These are phyloP conservation scores for Penicillium salamii DNA, from an alignment of 495 filamentous ascomycete species.

Conservation along the genomic window DNA sequence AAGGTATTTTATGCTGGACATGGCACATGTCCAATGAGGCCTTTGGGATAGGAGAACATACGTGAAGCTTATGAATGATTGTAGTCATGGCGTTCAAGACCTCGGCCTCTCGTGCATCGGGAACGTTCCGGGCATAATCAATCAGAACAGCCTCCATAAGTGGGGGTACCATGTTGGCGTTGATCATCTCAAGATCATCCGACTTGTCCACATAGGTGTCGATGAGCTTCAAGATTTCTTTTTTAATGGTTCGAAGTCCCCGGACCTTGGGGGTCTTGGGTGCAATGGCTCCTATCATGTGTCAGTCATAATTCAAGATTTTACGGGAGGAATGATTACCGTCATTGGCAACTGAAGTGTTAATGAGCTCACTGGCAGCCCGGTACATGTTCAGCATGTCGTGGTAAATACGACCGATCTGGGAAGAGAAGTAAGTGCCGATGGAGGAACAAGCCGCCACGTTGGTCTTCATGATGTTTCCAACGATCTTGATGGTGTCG, in stretches of 20 bases:
- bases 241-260: slow-evolving; percentile 95
- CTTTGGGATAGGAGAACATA: slow-evolving; percentile 50
- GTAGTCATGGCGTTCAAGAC: slow-evolving; percentile 97
- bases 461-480: slow-evolving; percentile 99
- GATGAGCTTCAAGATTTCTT: slow-evolving; percentile 97
- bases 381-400: slow-evolving; percentile 99
- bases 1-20: too few species aligned
- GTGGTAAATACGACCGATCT: slow-evolving; percentile 95
- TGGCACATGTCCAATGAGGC: background rate
- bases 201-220: slow-evolving; percentile 97
- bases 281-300: slow-evolving; percentile 73
- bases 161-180: slow-evolving; percentile 88
- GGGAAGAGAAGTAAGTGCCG: slow-evolving; percentile 96
- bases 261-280: slow-evolving; percentile 96
- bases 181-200: slow-evolving; percentile 90
- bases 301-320: slow-evolving; percentile 3
- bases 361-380: slow-evolving; percentile 92
- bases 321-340: slow-evolving; percentile 49
- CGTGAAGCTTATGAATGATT: slow-evolving; percentile 91
- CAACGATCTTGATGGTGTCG: slow-evolving; percentile 95
- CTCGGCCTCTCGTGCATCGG: slow-evolving; percentile 93
- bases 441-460: slow-evolving; percentile 95
- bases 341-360: slow-evolving; percentile 80
- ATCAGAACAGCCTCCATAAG: slow-evolving; percentile 92
- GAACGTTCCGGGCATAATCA: slow-evolving; percentile 96